Evolutionary conservation across 2,329 filamentous ascomycete genomes (phyloP), one percentile per base, ranked within the genome.

Genomic region (Colletotrichum sp.): DNA sequence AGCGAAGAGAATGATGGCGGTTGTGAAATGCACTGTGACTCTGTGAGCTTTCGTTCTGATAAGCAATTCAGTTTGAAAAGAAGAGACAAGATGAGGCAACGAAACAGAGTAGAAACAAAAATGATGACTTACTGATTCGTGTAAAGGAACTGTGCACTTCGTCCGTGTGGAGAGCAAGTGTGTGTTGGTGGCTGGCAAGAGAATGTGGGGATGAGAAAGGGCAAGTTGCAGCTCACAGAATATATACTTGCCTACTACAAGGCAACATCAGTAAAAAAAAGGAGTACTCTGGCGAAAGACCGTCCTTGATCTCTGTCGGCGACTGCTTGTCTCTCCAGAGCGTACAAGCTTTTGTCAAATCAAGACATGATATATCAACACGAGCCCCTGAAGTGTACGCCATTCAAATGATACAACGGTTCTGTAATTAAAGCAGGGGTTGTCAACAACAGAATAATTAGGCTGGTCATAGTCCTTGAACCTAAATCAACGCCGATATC

Each of bases 21-120:
- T 52, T 52, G 43, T 10, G 10, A 10, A 21, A 21, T 21, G n/a
- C 43, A 52, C 4, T 52, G 10, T 21, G n/a, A 21, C 16, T 21
- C 6, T 21, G n/a, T 52, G 18, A 13, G 10, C n/a, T 1, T 48
- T 48, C 1, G 10, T 48, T 48, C 43, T 34, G 0, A 7, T 15
- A 7, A 0, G 13, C 32, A 34, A 34, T 34, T 34, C 32, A 15
- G 12, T 34, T 34, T 34, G 12, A 34, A 34, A 15, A 34, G 32
- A 34, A 15, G 13, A 34, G 13, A 34, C 6, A 34, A 36, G 13
- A 36, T 36, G 34, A 52, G 43, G n/a, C 10, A 52, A 8, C n/a
- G 6, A 52, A 52, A 24, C 10, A 5, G n/a, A 6, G 0, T 48
- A 7, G 1, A n/a, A n/a, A 48, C 4, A 12, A 7, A 0, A 48